A percentile compares a stretch with the other conserved stretches of the same genome.
Evolutionary conservation across 2,329 filamentous ascomycete genomes (phyloP).

Genomic region (Scopulariopsis brevicaulis): DNA sequence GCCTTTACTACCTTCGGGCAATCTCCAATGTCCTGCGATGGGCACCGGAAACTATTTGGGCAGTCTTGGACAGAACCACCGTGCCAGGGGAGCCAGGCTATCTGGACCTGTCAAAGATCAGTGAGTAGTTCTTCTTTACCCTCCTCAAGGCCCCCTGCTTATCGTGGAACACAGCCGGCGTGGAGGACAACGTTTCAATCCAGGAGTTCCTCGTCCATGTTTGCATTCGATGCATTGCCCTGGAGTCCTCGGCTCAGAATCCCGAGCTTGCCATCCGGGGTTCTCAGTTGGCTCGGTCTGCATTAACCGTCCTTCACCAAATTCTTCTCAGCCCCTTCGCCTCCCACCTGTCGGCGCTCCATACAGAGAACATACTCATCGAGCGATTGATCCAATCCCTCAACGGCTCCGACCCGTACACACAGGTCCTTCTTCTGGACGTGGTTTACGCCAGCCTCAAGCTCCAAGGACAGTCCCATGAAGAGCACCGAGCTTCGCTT

Average conservation of each 20-base stretch:
- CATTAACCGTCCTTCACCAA: constrained; percentile 59
- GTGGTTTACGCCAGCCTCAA: constrained; percentile 66
- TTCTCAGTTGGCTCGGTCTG: constrained; percentile 58
- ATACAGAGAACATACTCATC: constrained; percentile 61
- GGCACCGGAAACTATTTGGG: constrained; percentile 59
- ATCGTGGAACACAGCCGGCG: constrained; percentile 25
- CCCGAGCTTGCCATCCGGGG: constrained; percentile 29
- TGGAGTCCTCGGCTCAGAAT: constrained; percentile 22
- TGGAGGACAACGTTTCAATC: constrained; percentile 45
- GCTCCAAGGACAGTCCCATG: constrained; percentile 36
- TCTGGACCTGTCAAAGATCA: constrained; percentile 29
- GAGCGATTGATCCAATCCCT: constrained; percentile 54
- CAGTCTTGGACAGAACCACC: constrained; percentile 52
- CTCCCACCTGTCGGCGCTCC: constrained; percentile 43
- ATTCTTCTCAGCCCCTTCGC: constrained; percentile 56
- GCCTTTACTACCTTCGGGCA: constrained; percentile 66
- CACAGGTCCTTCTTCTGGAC: constrained; percentile 70
- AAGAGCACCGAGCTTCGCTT: constrained; percentile 30
- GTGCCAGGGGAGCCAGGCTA: constrained; percentile 34
- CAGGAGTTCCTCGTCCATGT: constrained; percentile 58
- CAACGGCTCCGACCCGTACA: constrained; percentile 49
- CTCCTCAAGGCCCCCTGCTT: not conserved
- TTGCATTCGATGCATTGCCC: constrained; percentile 51
- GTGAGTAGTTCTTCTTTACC: constrained; percentile 31
- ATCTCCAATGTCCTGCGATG: constrained; percentile 62